Evolutionary conservation across 23 red algal genomes (phyloP), one percentile per base, ranked within the genome.

Genomic region (Gracilaria vermiculophylla): DNA sequence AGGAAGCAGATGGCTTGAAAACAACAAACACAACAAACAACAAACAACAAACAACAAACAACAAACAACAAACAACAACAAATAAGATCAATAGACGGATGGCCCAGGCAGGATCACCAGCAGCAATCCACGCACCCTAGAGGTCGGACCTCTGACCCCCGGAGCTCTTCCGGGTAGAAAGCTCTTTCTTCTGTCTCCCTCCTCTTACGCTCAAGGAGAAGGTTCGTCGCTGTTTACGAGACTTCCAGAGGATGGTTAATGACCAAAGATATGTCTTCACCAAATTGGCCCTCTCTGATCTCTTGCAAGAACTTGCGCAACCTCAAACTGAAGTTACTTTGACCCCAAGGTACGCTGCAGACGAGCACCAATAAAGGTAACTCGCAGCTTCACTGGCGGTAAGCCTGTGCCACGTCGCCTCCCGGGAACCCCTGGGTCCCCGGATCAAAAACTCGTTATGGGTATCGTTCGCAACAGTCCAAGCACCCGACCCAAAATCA

Each of bases 231-330:
- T 77, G 45, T 27, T 28, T 77, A 77, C 73, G 73, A 77, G 73
- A 25, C 24, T 19, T 77, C 73, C 73, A 77, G 25, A 77, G 73
- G 32, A 77, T 70, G 64, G 64, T 70, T 70, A 70, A 70, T 70
- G 64, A 41, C 64, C 64, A 41, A 70, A 70, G 64, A 70, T 70
- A 70, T 70, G 64, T 35, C 64, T 70, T 70, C 64, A 70, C 64
- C 64, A 42, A 40, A 19, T 14, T 42, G 16, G 42, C 64, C 64
- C 33, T 42, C 33, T 70, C 64, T 70, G 64, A 14, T 5, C 37
- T 23, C 64, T 70, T 70, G 31, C 64, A 70, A 70, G 64, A 43
- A 70, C 64, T 70, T 41, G 64, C 64, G 64, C 64, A 4, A 70
- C 33, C 64, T 70, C 34, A 43, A 70, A 70, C 64, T 4, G 64